Conservation (phyloP, 2,329 filamentous ascomycete genomes). For the Zymoseptoria passerinii region DNA sequence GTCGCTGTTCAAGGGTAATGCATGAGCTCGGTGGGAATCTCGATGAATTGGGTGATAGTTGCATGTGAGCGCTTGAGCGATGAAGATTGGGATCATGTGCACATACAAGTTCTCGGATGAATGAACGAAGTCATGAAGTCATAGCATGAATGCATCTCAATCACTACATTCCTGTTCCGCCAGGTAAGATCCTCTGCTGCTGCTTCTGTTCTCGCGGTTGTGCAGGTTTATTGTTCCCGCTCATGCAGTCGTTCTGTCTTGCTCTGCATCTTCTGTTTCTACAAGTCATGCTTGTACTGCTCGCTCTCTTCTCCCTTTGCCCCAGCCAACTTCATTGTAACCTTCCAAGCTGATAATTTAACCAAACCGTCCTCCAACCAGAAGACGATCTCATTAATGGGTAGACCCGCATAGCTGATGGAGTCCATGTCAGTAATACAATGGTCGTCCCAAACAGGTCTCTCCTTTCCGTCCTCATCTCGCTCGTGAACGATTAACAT, state of each 20-base stretch:
- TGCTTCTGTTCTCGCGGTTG: neutral
- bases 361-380: conserved; percentile 19
- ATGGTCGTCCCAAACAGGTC: conserved; percentile 16
- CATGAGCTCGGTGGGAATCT: conserved; percentile 1
- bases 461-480: neutral
- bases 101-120: neutral
- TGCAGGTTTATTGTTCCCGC: neutral
- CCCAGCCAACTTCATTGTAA: conserved; percentile 9
- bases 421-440: conserved; percentile 23
- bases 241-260: neutral
- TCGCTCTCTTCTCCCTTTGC: neutral
- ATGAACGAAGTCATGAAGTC: neutral
- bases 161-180: neutral
- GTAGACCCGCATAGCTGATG: conserved; percentile 18
- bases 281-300: conserved; percentile 5
- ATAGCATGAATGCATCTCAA: neutral
- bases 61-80: conserved; percentile 5
- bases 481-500: conserved; percentile 14
- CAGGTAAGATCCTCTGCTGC: neutral
- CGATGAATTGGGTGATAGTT: neutral
- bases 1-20: conserved; percentile 33
- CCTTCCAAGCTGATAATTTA: conserved; percentile 23
- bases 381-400: conserved; percentile 25
- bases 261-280: neutral
- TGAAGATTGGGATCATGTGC: neutral